Evolutionary conservation across 768 basidiomycete species (phyloP).

Genomic region (Tulasnella sp.): DNA sequence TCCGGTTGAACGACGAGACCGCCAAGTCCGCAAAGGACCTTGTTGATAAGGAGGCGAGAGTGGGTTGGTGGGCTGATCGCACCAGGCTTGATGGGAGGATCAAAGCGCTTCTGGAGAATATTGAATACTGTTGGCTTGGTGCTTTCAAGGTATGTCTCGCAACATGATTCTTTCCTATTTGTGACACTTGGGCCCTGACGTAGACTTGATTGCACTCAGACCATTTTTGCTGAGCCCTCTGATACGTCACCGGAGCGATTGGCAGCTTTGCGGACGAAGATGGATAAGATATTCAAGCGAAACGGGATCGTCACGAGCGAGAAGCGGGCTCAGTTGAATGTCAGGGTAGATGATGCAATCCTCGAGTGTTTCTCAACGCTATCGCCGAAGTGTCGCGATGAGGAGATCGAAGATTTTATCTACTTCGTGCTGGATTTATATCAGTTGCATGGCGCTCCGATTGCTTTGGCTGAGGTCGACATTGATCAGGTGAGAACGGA

Average conservation of each 20-base stretch:
- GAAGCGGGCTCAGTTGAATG: conserved; percentile 34
- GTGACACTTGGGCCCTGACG: neutral
- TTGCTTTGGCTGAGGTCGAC: conserved; percentile 86
- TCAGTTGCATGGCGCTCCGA: conserved; percentile 81
- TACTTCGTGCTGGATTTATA: conserved; percentile 92
- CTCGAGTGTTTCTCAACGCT: conserved; percentile 78
- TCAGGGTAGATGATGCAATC: conserved; percentile 53
- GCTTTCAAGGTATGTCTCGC: conserved; percentile 86
- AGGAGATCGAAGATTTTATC: conserved; percentile 89
- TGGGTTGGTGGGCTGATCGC: conserved; percentile 81
- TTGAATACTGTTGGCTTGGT: conserved; percentile 95
- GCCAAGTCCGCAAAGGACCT: conserved; percentile 63
- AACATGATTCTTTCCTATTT: too few relatives aligned
- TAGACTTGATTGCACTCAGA: conserved; percentile 31
- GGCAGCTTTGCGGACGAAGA: conserved; percentile 45
- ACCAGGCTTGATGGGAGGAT: conserved; percentile 65
- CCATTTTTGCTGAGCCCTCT: conserved; percentile 45
- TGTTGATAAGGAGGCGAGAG: conserved; percentile 51
- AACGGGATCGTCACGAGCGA: conserved; percentile 43
- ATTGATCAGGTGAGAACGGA: conserved; percentile 58
- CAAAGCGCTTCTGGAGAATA: conserved; percentile 60
- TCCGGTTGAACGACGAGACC: conserved; percentile 63
- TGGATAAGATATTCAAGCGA: conserved; percentile 68
- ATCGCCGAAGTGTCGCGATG: conserved; percentile 71
- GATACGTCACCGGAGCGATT: conserved; percentile 37